Evolutionary conservation across 2,329 filamentous ascomycete genomes (phyloP), one percentile per base, ranked within the genome.

Genomic region (Colletotrichum coccodes): DNA sequence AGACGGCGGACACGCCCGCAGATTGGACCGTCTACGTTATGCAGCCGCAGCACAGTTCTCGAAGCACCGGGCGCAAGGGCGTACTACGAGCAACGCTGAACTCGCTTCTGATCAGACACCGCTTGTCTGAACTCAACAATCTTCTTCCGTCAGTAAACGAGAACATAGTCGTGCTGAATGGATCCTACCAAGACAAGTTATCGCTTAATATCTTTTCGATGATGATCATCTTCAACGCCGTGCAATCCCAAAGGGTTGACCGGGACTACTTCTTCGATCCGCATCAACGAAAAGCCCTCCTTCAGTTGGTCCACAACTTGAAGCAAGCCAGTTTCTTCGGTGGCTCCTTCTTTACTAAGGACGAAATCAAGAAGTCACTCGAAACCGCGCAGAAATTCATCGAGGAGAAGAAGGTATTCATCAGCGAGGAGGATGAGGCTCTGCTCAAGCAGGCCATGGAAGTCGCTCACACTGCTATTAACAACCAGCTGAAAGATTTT

Each of bases 231-330:
- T 91, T 94, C 72, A 98, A 98, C 76, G 90, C 94, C 0, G 90
- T 98, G 1, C 95, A 95, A 28, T 97, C 94, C 6, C 93, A 98
- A 75, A 86, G 95, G 12, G 90, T 87, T 0, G 95, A 95, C 73
- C 84, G 88, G 63, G 95, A 98, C 76, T 98, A 97, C 76, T 91
- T 98, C 71, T 98, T 98, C 73, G 92, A 97, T 73, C 87, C 89
- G 0, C 89, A 87, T 14, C 95, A 95, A 73, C 83, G 87, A 34
- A 91, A 90, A 70, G 85, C 86, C 44, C 82, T 97, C 14, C 81
- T 90, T 30, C 84, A 89, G 60, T 82, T 97, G 2, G 91, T 97
- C 5, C 87, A 86, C 63, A 97, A 98, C 75, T 79, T 97, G 50
- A 89, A 94, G 21, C 92, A 96, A 75, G 91, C 93, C 7, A 94